Evolutionary conservation across 164 flowering plant species (phyloP), one percentile per base, ranked within the genome.

Genomic region (Sextonia rubra): DNA sequence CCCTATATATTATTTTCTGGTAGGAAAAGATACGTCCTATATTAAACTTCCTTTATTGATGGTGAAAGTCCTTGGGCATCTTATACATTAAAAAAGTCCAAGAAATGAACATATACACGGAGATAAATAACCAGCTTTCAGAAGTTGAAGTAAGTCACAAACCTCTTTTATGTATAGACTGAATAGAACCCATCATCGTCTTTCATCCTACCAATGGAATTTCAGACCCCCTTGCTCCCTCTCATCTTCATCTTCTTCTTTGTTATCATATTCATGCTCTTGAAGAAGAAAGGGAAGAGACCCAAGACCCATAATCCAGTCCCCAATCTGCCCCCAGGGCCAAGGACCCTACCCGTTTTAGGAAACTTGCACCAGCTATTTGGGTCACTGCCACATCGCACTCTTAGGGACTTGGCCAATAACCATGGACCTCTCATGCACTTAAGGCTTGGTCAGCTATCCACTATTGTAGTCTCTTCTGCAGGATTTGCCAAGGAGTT

Each of bases 401-500:
- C 68, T 20, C 74, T 71, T 14, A 17, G 56, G 18, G 58, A 24
- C 67, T 25, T 71, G 18, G 56, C 74, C 24, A 22, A 44, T 8
- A 37, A 44, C 6, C 23, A 61, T 61, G 55, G 68, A 6, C 68
- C 74, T 20, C 56, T 71, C 18, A 60, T 71, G 73, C 55, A 29
- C 8, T 4, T 58, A 18, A 14, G 26, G 26, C 0, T 71, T 30
- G 73, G 73, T 11, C 24, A 32, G 30, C 12, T 60, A 1, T 12
- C 73, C 4, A 58, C 62, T 22, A 24, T 62, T 22, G 72, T 79
- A 7, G 64, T 76, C 68, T 76, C 82, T 44, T 79, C 82, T 1
- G 72, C 82, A 1, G 73, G 73, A 52, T 66, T 62, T 20, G 79
- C 77, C 17, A 62, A 61, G 61, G 79, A 73, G 72, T 20, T 73